A percentile compares a stretch with the other conserved stretches of the same genome.
These are phyloP conservation scores for Nakaseomyces kungkrabaensis DNA, from an alignment of 1,139 yeast genomes.

Conservation along the genomic window DNA sequence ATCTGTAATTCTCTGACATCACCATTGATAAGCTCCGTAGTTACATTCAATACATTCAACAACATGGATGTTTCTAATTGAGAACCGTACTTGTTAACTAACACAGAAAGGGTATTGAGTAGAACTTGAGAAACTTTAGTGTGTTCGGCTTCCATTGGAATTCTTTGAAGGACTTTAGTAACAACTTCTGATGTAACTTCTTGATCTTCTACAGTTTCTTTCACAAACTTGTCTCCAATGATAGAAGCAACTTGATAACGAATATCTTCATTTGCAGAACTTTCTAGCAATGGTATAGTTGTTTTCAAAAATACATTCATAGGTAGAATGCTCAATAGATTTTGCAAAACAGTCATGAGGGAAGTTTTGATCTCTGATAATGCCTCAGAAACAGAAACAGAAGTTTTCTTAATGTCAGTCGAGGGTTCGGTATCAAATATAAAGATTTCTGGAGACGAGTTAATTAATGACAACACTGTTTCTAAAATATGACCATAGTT, in stretches of 20 bases:
- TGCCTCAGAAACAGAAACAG: neutral
- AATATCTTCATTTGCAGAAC: slow-evolving; percentile 30
- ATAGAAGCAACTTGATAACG: slow-evolving; percentile 48
- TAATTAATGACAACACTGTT: slow-evolving; percentile 31
- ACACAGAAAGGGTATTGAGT: slow-evolving; percentile 55
- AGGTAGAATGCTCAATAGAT: slow-evolving; percentile 62
- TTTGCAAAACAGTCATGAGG: slow-evolving; percentile 44
- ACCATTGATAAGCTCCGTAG: slow-evolving; percentile 43
- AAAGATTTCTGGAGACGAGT: slow-evolving; percentile 6
- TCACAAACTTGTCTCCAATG: slow-evolving; percentile 59
- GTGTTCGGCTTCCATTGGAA: slow-evolving; percentile 32
- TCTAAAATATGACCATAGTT: slow-evolving; percentile 38
- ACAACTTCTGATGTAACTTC: slow-evolving; percentile 48
- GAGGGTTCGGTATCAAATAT: neutral
- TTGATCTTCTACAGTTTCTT: slow-evolving; percentile 36
- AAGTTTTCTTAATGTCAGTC: neutral
- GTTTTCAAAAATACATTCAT: slow-evolving; percentile 61
- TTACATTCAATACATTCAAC: slow-evolving; percentile 40
- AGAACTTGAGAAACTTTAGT: slow-evolving; percentile 54
- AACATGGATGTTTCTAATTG: slow-evolving; percentile 40
- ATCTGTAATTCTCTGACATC: slow-evolving; percentile 53
- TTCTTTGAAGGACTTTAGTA: slow-evolving; percentile 38
- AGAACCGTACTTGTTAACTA: slow-evolving; percentile 55
- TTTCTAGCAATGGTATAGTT: slow-evolving; percentile 39
- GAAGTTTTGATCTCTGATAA: slow-evolving; percentile 21